These are phyloP conservation scores for Taphrina pruni DNA, from an alignment of 1,139 yeast species.

Conservation along the genomic window DNA sequence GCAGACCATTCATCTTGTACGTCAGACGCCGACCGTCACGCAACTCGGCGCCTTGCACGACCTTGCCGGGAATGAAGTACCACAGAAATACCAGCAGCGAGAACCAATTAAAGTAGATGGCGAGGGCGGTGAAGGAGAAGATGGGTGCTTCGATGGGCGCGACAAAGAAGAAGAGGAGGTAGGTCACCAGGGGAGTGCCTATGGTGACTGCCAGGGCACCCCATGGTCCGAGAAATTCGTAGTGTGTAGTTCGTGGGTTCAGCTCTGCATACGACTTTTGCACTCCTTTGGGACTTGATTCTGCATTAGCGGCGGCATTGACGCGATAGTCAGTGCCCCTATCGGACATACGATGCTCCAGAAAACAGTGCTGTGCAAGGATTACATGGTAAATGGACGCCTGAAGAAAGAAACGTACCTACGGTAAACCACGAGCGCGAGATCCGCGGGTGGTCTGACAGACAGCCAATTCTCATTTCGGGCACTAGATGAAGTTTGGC, in stretches of 20 bases:
- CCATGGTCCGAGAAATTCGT: constrained; percentile 76
- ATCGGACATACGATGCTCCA: not conserved
- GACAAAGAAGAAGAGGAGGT: constrained; percentile 61
- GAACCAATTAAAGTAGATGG: constrained; percentile 77
- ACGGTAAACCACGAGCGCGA: not conserved
- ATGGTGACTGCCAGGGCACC: constrained; percentile 74
- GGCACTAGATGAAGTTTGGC: constrained; percentile 1
- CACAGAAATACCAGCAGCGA: constrained; percentile 67
- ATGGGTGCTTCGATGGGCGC: constrained; percentile 51
- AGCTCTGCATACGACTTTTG: not conserved
- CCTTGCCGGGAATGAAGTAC: constrained; percentile 72
- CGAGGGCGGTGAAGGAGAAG: constrained; percentile 61
- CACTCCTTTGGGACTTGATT: not conserved
- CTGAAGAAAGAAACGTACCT: not conserved
- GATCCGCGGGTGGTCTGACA: constrained; percentile 2
- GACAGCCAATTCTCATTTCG: constrained; percentile 4
- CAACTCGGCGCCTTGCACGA: constrained; percentile 67
- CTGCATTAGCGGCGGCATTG: constrained; percentile 3
- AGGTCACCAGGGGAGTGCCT: constrained; percentile 69
- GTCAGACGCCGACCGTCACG: constrained; percentile 74
- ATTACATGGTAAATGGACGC: not conserved
- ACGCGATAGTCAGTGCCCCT: constrained; percentile 14
- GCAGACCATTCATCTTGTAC: constrained; percentile 80
- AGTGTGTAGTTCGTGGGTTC: constrained; percentile 59
- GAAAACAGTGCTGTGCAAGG: not conserved